These are phyloP conservation scores for Solanum hybrid DNA, from an alignment of 305 asterid genomes.

Conservation along the genomic window DNA sequence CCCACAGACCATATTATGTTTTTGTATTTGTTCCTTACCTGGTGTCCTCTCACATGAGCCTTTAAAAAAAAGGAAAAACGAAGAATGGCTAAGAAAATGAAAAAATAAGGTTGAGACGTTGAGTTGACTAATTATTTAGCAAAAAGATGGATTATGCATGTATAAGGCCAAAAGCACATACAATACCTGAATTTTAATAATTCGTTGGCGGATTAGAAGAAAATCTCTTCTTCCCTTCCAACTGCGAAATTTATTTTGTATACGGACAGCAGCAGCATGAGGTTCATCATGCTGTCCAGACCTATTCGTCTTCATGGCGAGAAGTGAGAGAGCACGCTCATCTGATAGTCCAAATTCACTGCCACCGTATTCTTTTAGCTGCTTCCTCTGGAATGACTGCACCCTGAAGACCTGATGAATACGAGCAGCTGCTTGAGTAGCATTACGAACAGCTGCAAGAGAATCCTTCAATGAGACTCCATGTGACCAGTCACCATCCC, in stretches of 20 bases:
- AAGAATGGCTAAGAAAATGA: constrained; percentile 14
- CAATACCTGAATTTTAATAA: constrained; percentile 83
- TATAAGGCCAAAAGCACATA: neutral
- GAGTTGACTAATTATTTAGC: neutral
- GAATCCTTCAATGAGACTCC: constrained; percentile 80
- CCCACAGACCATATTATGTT: constrained; percentile 91
- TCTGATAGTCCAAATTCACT: constrained; percentile 52
- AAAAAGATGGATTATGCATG: neutral
- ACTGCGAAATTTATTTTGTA: constrained; percentile 90
- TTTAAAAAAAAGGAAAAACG: constrained; percentile 18
- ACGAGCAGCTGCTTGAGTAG: constrained; percentile 98
- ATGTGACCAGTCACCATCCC: constrained; percentile 51
- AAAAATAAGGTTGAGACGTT: neutral
- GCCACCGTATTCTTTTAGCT: constrained; percentile 44
- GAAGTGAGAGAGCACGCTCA: constrained; percentile 62
- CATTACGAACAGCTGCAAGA: constrained; percentile 89
- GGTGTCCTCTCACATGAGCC: constrained; percentile 99
- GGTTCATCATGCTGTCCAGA: constrained; percentile 50
- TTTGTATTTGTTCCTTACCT: constrained; percentile 82
- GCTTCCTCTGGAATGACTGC: constrained; percentile 92
- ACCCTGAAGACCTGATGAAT: constrained; percentile 80
- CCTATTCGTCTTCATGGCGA: constrained; percentile 47
- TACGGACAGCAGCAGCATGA: constrained; percentile 75
- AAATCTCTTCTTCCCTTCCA: constrained; percentile 91
- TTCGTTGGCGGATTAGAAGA: constrained; percentile 57